A percentile compares a stretch with the other conserved stretches of the same genome.
Conservation (phyloP, 495 filamentous ascomycete species). For the Talaromyces ruber region DNA sequence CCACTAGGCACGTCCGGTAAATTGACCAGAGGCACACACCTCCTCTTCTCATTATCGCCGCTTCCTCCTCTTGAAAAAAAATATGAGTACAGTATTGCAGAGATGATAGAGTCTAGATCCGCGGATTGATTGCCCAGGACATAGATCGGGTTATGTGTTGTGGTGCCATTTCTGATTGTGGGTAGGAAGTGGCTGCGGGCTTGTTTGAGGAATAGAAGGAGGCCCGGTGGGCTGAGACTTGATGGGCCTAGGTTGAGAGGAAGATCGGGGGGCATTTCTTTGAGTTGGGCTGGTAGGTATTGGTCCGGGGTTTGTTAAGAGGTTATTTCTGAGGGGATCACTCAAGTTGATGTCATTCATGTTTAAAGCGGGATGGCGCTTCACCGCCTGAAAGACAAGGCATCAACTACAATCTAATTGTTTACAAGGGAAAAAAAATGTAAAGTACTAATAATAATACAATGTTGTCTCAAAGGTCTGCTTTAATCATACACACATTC, state of each 20-base stretch:
- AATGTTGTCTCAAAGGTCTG: not conserved
- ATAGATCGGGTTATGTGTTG: constrained; percentile 25
- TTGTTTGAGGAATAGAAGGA: constrained; percentile 32
- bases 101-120: constrained; percentile 91
- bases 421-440: not conserved
- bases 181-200: constrained; percentile 24
- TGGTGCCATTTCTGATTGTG: constrained; percentile 19
- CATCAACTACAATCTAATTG: not conserved
- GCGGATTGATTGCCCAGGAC: constrained; percentile 39
- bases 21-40: constrained; percentile 78
- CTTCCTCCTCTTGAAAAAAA: constrained; percentile 48
- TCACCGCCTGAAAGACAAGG: not conserved
- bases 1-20: constrained; percentile 58
- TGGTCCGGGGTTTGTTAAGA: not conserved
- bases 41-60: constrained; percentile 32
- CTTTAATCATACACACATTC: not conserved
- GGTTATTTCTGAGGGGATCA: not conserved
- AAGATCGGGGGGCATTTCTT: constrained; percentile 1
- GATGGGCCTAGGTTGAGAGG: not conserved
- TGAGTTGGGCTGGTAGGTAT: not conserved
- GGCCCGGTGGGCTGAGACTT: not conserved
- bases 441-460: not conserved
- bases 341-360: not conserved
- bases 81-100: constrained; percentile 78
- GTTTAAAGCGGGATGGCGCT: not conserved